Percentiles rank a stretch among this genome's conserved stretches.
phyloP scores from a whole-genome alignment of 768 basidiomycete species.

The Mrakia frigida region DNA sequence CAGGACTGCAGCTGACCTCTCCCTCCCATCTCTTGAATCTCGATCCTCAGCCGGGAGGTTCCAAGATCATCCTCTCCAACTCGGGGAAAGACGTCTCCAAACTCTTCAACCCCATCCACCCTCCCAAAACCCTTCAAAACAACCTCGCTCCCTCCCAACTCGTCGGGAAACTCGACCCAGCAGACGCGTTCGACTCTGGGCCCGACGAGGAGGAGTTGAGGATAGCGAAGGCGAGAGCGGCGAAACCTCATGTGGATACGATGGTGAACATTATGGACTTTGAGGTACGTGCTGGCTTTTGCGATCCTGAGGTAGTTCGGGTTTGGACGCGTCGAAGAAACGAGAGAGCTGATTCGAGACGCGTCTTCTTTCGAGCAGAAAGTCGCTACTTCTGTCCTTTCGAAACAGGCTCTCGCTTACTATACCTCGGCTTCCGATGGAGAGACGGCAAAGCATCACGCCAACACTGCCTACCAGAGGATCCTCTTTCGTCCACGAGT shows the following conservation, averaged over 20 bases:
- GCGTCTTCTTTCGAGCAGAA: conserved; percentile 1
- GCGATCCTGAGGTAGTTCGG: not conserved
- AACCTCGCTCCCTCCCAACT: not conserved
- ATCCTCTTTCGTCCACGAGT: conserved; percentile 31
- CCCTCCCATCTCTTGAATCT: not conserved
- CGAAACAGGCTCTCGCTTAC: conserved; percentile 29
- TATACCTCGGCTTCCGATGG: conserved; percentile 24
- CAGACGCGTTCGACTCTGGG: not conserved
- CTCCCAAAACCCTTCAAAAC: conserved; percentile 23
- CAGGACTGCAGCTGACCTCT: not conserved
- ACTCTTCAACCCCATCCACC: conserved; percentile 32
- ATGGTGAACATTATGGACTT: conserved; percentile 31
- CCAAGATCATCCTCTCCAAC: conserved; percentile 29
- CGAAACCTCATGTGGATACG: conserved; percentile 12
- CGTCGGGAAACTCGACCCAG: conserved; percentile 7
- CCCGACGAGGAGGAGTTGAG: conserved; percentile 20
- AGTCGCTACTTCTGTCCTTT: conserved; percentile 18
- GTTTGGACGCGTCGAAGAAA: not conserved
- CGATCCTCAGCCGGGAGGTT: conserved; percentile 24
- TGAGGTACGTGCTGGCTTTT: conserved; percentile 28
- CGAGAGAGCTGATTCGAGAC: not conserved
- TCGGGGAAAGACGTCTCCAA: conserved; percentile 22
- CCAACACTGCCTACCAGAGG: conserved; percentile 5
- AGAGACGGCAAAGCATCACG: not conserved
- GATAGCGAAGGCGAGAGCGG: not conserved